Base-by-base conservation (phyloP, 306 rosid species). In the Begonia masoniana region DNA sequence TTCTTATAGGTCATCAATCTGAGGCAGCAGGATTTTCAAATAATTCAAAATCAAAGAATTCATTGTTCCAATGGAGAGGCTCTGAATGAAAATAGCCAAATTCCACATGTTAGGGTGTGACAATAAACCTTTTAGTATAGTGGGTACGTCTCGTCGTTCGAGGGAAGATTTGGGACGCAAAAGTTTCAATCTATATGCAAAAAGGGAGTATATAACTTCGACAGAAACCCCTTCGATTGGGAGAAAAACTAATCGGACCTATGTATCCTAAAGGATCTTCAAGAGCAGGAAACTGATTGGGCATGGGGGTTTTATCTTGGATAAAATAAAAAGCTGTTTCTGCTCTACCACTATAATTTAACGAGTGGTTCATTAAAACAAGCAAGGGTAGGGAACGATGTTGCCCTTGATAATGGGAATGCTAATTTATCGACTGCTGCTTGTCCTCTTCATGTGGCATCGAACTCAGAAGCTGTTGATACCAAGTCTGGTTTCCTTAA, bases 191-290 rank as follows among this genome's bases (percentile, higher is more conserved):
- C 95, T 47, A 60, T 61, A 68, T 68, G 58, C 72, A 47, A 89
- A 73, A 77, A 80, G 87, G 76, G 95, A 89, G 15, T 76, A 76
- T 80, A 69, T 78, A n/a, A 72, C 82, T 85, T 46, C 85, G 85
- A 47, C 95, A 89, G 15, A 85, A 89, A 74, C 67, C 95, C 39
- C 74, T 31, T 31, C 39, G n/a, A 31, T 3, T 31, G 74, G 74
- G 96, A 83, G 60, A 87, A 87, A 67, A 57, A 73, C 65, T 69
- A 68, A n/a, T 52, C 87, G 79, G 43, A 76, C 87, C 10, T 76
- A 80, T 54, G 95, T 94, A 53, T 65, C 78, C n/a, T 39, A 89
- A 89, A 63, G 91, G 87, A 26, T 74, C 87, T 62, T 82, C 83
- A 49, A 76, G 87, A 75, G 76, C 80, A 62, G 79, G 50, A 85